Conservation (phyloP, 768 basidiomycete genomes). For the Dentipellis sp. region DNA sequence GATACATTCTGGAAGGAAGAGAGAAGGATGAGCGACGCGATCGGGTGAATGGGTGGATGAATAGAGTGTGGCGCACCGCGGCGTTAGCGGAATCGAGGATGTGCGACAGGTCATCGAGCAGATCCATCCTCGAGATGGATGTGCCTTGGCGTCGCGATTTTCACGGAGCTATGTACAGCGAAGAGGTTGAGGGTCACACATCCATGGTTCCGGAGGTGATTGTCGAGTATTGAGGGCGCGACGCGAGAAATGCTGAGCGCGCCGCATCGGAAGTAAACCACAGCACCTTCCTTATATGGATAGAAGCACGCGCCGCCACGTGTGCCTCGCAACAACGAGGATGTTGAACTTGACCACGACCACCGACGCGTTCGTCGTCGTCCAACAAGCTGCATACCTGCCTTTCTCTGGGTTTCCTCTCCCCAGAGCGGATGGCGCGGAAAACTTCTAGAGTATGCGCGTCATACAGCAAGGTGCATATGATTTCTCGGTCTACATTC, state of each 20-base stretch:
- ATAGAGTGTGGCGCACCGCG: not conserved
- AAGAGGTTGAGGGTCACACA: not conserved
- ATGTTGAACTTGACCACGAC: not conserved
- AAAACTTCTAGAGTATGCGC: too few species aligned
- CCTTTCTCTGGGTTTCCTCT: not conserved
- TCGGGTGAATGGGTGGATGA: not conserved
- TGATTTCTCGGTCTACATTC: too few species aligned
- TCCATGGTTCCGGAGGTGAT: not conserved
- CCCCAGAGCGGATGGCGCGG: not conserved
- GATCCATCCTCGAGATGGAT: not conserved
- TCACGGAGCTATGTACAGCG: not conserved
- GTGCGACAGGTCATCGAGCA: not conserved
- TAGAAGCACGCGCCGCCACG: not conserved
- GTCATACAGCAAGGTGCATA: too few species aligned
- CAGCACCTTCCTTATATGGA: not conserved
- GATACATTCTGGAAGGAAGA: not conserved
- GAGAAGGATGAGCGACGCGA: not conserved
- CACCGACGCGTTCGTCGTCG: not conserved
- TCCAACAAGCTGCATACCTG: not conserved
- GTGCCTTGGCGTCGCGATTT: not conserved
- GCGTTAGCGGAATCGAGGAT: not conserved
- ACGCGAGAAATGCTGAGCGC: not conserved
- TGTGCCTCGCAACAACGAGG: not conserved
- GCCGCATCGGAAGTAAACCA: not conserved
- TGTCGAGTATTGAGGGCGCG: not conserved